Evolutionary conservation across 176 grass and related monocot species (phyloP).

Genomic region (Lolium perenne): DNA sequence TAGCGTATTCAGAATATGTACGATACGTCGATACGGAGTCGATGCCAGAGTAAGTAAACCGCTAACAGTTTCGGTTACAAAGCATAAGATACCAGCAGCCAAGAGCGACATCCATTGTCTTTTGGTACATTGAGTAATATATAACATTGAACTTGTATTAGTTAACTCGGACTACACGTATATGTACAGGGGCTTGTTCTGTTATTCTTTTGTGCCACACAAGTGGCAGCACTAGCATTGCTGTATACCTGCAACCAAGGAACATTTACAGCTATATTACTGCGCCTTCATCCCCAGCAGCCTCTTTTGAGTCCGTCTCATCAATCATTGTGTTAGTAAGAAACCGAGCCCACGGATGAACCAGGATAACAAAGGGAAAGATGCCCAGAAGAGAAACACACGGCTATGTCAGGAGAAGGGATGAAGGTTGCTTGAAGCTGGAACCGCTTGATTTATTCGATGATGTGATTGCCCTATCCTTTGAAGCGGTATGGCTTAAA

Average conservation of each 20-base stretch:
- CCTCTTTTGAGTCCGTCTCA: conserved; percentile 26
- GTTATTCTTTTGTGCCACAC: conserved; percentile 63
- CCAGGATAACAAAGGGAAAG: not conserved
- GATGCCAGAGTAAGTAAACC: no score
- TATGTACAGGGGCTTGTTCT: conserved; percentile 76
- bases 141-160: conserved; percentile 35
- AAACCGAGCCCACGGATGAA: conserved; percentile 38
- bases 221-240: conserved; percentile 52
- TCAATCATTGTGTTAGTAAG: conserved; percentile 45
- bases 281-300: conserved; percentile 9
- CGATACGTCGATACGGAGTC: no score
- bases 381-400: no score
- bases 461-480: conserved; percentile 55
- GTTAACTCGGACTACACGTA: conserved; percentile 49
- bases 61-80: not conserved
- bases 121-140: conserved; percentile 14
- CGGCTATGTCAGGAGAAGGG: conserved; percentile 34
- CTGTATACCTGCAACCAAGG: conserved; percentile 22
- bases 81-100: conserved; percentile 32
- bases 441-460: conserved; percentile 54
- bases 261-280: conserved; percentile 37
- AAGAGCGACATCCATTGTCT: conserved; percentile 42
- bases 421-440: conserved; percentile 74
- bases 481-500: conserved; percentile 42
- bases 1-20: no score